Evolutionary conservation across 2,329 filamentous ascomycete species (phyloP).

Genomic region (Coniochaeta sp.): DNA sequence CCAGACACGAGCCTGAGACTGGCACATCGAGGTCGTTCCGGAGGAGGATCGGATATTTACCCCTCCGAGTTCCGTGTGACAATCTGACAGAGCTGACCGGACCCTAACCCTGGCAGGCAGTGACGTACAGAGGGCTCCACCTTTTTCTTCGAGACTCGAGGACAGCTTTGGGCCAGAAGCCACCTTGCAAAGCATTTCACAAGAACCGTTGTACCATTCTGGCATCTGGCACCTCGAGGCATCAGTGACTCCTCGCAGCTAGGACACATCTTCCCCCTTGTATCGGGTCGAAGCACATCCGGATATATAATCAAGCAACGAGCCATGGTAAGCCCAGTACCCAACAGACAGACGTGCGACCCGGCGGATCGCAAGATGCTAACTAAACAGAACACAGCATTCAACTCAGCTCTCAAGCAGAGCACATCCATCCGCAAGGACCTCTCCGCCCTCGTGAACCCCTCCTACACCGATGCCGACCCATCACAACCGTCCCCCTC

Average conservation of each 20-base stretch:
- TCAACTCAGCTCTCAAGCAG: constrained; percentile 83
- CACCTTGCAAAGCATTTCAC: too few relatives aligned
- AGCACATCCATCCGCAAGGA: constrained; percentile 74
- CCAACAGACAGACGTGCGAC: not conserved
- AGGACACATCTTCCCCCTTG: not conserved
- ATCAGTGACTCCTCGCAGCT: not conserved
- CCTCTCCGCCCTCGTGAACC: constrained; percentile 56
- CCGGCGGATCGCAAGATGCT: too few relatives aligned
- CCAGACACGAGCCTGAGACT: not conserved
- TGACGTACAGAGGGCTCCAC: not conserved
- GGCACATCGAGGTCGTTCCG: not conserved
- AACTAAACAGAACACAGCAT: constrained; percentile 62
- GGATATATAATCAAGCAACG: not conserved
- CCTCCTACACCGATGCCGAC: constrained; percentile 10
- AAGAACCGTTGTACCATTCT: too few relatives aligned
- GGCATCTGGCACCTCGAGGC: not conserved
- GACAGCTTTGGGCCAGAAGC: not conserved
- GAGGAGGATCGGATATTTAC: too few relatives aligned
- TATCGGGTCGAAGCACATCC: not conserved
- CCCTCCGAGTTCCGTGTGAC: too few relatives aligned
- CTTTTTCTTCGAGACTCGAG: not conserved
- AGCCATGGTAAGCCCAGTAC: not conserved
- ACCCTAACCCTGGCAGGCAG: not conserved
- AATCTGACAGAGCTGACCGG: not conserved
- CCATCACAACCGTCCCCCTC: constrained; percentile 10